Evolutionary conservation across 805 yeast species (phyloP), one percentile per base, ranked within the genome.

Genomic region (Candida sanyiensis): DNA sequence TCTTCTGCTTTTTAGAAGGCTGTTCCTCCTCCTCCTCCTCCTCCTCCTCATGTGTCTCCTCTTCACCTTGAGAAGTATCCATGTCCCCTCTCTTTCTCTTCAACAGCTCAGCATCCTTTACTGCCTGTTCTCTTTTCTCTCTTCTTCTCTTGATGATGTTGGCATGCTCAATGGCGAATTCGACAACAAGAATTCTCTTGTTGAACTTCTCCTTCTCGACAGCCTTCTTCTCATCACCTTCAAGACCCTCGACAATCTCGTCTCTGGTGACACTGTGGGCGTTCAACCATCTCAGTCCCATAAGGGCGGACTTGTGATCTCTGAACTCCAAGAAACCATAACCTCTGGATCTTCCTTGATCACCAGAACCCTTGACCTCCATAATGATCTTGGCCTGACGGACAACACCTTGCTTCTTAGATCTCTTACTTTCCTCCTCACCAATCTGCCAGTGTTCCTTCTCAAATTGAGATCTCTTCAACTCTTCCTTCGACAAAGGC

Each of bases 211-310:
- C 88, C 19, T 68, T 49, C 38, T 70, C 67, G 3, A 76, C 77
- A 7, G 58, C 34, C 50, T 77, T 76, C 58, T 67, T 65, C 53
- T 83, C 89, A 34, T 83, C 87, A 4, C 78, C 87, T 23, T 67
- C 64, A 42, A 83, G 58, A n/a, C 90, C 89, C 47, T 73, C 84
- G 16, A 72, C 43, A 28, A 87, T 73, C 60, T 89, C 97, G 8
- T 71, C 76, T 24, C 61, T 61, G 0, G 85, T 65, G 6, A 93
- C 95, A 54, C 76, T 81, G 57, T 90, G 96, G 7, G 95, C 96
- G 60, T 93, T 93, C 59, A 93, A 71, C 96, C 96, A 93, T 69
- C 98, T 78, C 40, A 93, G 73, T 2, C 95, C 97, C 97, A 88
- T 89, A 49, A 93, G 71, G 1, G 98, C 97, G 46, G 81, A 60